A percentile compares a stretch with the other conserved stretches of the same genome.
Evolutionary conservation across 495 filamentous ascomycete species (phyloP).

Genomic region (Bathelium albidoporum): DNA sequence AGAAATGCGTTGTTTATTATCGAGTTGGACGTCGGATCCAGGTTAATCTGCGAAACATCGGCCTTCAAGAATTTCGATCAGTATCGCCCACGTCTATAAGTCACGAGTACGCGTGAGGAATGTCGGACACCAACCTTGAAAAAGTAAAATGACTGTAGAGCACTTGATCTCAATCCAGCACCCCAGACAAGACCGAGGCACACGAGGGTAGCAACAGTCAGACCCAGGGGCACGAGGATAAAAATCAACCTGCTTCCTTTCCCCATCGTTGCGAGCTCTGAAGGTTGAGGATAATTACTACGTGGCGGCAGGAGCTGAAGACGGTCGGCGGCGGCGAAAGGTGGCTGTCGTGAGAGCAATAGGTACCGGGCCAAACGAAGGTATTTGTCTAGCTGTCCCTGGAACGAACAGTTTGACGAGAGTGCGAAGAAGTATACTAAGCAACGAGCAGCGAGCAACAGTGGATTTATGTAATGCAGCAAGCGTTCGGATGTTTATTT

Average conservation of each 20-base stretch:
- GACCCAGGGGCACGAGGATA: neutral
- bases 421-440: neutral
- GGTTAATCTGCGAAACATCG: neutral
- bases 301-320: neutral
- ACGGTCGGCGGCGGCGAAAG: neutral
- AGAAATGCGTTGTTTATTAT: neutral
- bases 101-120: neutral
- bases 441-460: neutral
- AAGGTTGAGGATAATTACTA: neutral
- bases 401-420: neutral
- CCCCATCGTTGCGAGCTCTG: neutral
- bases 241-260: slow-evolving; percentile 1
- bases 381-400: neutral
- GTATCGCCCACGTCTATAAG: neutral
- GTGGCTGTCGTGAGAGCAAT: neutral
- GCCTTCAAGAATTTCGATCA: neutral
- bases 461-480: neutral
- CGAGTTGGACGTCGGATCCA: neutral
- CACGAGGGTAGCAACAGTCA: neutral
- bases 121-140: neutral
- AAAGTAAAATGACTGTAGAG: neutral
- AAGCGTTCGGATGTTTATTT: neutral
- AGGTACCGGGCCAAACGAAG: neutral
- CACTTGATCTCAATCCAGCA: neutral
- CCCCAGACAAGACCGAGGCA: neutral